phyloP scores from a whole-genome alignment of 176 grass and related monocot genomes.

The Zea luxurians region DNA sequence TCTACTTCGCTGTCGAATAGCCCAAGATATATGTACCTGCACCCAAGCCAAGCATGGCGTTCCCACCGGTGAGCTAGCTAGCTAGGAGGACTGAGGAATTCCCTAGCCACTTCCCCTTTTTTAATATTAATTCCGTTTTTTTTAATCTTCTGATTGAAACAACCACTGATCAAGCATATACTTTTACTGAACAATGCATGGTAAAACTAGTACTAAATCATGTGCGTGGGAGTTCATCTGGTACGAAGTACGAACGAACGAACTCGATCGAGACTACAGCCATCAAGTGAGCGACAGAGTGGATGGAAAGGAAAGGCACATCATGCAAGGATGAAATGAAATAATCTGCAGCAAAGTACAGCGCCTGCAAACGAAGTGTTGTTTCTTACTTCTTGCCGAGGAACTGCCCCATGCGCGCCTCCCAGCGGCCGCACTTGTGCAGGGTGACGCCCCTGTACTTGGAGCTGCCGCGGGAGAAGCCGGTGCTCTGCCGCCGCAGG shows the following conservation, averaged over 20 bases:
- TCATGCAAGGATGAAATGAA: no score
- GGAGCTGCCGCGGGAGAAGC: conserved; percentile 93
- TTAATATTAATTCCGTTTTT: conserved; percentile 14
- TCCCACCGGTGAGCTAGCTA: conserved; percentile 54
- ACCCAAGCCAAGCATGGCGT: conserved; percentile 69
- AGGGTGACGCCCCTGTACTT: conserved; percentile 98
- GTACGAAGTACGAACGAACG: not conserved
- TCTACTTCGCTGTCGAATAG: conserved; percentile 99
- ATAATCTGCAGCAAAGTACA: no score
- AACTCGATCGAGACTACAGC: no score
- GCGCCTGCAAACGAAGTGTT: no score
- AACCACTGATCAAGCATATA: not conserved
- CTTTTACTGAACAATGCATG: conserved; percentile 23
- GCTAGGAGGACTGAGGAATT: conserved; percentile 46
- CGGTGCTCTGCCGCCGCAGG: conserved; percentile 90
- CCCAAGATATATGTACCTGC: conserved; percentile 99
- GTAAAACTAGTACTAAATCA: not conserved
- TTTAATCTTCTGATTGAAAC: conserved; percentile 15
- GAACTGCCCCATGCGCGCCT: conserved; percentile 99
- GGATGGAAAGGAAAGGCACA: not conserved
- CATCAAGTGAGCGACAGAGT: no score
- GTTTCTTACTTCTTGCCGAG: conserved; percentile 93
- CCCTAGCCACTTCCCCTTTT: conserved; percentile 46
- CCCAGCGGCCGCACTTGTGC: conserved; percentile 99
- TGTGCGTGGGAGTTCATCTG: not conserved